Evolutionary conservation across 768 basidiomycete species (phyloP).

Genomic region (Heimioporus sp.): DNA sequence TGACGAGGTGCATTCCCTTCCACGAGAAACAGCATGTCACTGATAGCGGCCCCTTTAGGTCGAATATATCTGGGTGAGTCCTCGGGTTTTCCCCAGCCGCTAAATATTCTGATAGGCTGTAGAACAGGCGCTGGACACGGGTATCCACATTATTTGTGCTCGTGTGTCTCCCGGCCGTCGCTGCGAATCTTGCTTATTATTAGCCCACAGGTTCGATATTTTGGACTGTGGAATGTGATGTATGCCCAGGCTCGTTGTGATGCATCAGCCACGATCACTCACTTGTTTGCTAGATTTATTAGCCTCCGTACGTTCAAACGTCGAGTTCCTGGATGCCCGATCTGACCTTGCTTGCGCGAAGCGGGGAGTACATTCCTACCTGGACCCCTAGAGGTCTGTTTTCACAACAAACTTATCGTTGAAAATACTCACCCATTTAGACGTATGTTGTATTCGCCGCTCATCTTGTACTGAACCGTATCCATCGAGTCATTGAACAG

Average conservation of each 20-base stretch:
- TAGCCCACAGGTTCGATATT: background rate
- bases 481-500: background rate
- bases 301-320: background rate
- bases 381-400: background rate
- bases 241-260: background rate
- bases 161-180: background rate
- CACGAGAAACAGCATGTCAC: background rate
- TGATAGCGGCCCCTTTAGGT: background rate
- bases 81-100: background rate
- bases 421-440: background rate
- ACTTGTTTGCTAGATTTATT: background rate
- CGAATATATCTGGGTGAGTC: slow-evolving; percentile 1
- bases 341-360: background rate
- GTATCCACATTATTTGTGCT: background rate
- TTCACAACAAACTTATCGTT: background rate
- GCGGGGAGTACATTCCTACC: background rate
- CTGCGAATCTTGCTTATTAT: background rate
- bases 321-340: background rate
- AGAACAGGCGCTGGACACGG: background rate
- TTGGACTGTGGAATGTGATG: background rate
- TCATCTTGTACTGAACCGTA: background rate
- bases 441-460: background rate
- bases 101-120: background rate
- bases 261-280: too few species aligned
- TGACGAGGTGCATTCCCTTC: background rate